These are phyloP conservation scores for Fraxinus angustifolia DNA, from an alignment of 305 asterid genomes.

Conservation along the genomic window DNA sequence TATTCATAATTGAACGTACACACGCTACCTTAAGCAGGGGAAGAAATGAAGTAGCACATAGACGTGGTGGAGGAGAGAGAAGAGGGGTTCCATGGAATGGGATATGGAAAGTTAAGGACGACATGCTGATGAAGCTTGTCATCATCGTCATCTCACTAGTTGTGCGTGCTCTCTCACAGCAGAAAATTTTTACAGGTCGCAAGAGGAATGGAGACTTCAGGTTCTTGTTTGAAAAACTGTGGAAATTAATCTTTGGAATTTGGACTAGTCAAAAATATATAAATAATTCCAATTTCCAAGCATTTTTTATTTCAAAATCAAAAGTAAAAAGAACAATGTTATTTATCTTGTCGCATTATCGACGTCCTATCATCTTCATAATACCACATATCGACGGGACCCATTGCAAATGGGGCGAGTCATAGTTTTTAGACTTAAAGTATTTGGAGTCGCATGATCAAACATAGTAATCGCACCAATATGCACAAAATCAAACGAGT, in stretches of 20 bases:
- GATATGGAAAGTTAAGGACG: constrained; percentile 35
- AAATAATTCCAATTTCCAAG: no score
- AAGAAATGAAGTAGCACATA: constrained; percentile 27
- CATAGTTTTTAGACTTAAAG: no score
- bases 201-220: not conserved
- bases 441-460: no score
- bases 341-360: no score
- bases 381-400: no score
- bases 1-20: not conserved
- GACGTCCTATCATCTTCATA: no score
- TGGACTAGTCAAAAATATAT: not conserved
- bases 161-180: not conserved
- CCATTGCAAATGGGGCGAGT: no score
- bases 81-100: constrained; percentile 25
- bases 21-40: constrained; percentile 46
- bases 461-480: not conserved
- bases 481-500: not conserved
- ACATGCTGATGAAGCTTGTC: constrained; percentile 41
- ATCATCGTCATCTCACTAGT: constrained; percentile 18
- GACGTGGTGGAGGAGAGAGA: constrained; percentile 23
- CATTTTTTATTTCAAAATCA: no score
- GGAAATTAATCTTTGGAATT: not conserved
- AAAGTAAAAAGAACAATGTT: no score
- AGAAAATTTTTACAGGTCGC: not conserved
- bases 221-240: not conserved